Evolutionary conservation across 169 alveolate genomes (phyloP).

Genomic region (Cryptosporidium muris): DNA sequence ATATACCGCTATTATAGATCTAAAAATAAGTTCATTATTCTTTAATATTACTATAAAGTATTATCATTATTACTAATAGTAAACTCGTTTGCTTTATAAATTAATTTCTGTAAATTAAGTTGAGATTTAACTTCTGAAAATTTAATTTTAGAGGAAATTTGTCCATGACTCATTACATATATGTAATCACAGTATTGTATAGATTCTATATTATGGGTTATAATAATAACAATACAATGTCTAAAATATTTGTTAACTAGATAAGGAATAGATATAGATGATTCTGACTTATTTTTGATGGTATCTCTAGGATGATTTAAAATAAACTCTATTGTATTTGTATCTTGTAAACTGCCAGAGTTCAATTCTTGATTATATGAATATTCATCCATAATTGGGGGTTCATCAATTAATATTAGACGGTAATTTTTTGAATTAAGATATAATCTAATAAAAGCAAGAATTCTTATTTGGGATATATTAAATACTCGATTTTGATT

Average conservation of each 20-base stretch:
- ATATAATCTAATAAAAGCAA: slow-evolving; percentile 38
- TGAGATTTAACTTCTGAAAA: too few species aligned
- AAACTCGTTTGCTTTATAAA: too few species aligned
- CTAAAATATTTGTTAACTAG: slow-evolving; percentile 35
- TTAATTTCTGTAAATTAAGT: too few species aligned
- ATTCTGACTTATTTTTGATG: background rate
- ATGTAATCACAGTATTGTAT: slow-evolving; percentile 57
- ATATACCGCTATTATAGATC: too few species aligned
- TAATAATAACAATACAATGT: slow-evolving; percentile 62
- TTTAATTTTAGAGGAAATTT: background rate
- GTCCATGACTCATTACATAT: slow-evolving; percentile 47
- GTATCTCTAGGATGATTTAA: slow-evolving; percentile 7
- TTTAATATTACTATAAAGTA: too few species aligned
- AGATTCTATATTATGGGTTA: slow-evolving; percentile 64
- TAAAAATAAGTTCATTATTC: too few species aligned
- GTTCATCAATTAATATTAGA: slow-evolving; percentile 36
- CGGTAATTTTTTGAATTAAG: slow-evolving; percentile 34
- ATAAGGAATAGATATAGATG: slow-evolving; percentile 32
- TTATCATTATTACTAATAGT: too few species aligned
- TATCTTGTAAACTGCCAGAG: background rate
- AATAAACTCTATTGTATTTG: slow-evolving; percentile 5
- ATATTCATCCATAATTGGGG: slow-evolving; percentile 26
- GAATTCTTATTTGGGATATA: slow-evolving; percentile 36
- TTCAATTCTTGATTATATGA: background rate
- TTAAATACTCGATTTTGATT: slow-evolving; percentile 15